Evolutionary conservation across 805 yeast species (phyloP).

Genomic region (Debaryomyces maramus): DNA sequence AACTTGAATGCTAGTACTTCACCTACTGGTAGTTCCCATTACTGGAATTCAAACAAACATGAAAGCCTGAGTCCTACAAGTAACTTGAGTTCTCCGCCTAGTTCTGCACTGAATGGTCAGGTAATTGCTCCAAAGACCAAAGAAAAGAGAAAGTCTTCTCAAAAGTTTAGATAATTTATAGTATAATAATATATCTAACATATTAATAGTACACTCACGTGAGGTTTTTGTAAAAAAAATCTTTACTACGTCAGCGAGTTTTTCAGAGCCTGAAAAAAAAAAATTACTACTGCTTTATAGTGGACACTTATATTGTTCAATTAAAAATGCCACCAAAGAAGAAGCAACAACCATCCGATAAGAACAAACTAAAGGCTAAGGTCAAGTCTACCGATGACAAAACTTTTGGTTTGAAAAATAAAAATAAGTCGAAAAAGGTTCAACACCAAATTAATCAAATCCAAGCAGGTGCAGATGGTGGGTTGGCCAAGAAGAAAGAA

Average conservation of each 20-base stretch:
- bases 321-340: slow-evolving; percentile 78
- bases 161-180: slow-evolving; percentile 17
- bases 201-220: not conserved
- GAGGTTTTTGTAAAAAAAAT: no score
- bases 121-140: slow-evolving; percentile 12
- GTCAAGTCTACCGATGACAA: slow-evolving; percentile 74
- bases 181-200: not conserved
- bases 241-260: slow-evolving; percentile 1
- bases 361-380: slow-evolving; percentile 65
- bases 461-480: slow-evolving; percentile 45
- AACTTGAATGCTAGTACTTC: slow-evolving; percentile 14
- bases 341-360: slow-evolving; percentile 53
- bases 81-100: slow-evolving; percentile 9
- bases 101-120: slow-evolving; percentile 8
- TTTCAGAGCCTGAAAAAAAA: not conserved
- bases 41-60: slow-evolving; percentile 10
- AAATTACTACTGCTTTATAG: not conserved
- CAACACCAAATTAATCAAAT: slow-evolving; percentile 58
- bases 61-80: slow-evolving; percentile 2
- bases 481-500: slow-evolving; percentile 63
- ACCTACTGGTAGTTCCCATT: slow-evolving; percentile 13
- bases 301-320: not conserved
- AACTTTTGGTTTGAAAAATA: slow-evolving; percentile 94
- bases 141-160: slow-evolving; percentile 20
- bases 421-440: slow-evolving; percentile 90